Base-by-base conservation (phyloP, 495 filamentous ascomycete genomes). In the Bombardia bombarda region DNA sequence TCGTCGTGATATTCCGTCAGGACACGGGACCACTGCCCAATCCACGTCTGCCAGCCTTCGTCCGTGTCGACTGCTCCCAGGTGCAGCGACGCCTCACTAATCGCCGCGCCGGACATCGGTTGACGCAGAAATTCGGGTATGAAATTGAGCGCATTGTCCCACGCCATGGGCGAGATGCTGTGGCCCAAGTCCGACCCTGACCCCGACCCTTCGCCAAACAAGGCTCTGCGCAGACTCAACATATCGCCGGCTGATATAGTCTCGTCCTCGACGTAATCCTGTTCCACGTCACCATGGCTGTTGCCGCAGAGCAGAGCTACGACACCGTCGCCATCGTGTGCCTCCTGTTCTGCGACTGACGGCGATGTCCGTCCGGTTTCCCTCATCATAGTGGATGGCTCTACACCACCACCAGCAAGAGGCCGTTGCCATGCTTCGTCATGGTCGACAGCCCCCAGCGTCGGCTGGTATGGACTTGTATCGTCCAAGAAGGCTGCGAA, bases 1-100 rank as follows among this genome's bases (percentile, higher is more conserved):
- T 87, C 82, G 58, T 88, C 82, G 24, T 79, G 73, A 53, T 88
- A 88, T 24, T 67, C 63, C 28, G 73, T 79, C 51, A 87, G 70
- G 2, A 85, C 75, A 28, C 63, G 61, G 9, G 77, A 62, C 84
- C 83, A 83, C 37, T 82, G 69, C 33, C 42, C 53, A 34, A 68
- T 53, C 73, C 72, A 75, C 5, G 66, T 43, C 32, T 65, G 53
- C 38, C 61, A 67, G 21, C 63, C 65, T 44, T 75, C 73, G 5
- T 60, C 53, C 8, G 52, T 30, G 40, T 63, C 46, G 0, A 50
- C 46, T 10, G 57, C 54, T 2, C 66, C 68, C 36, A 74, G 54
- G 43, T 57, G 49, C 35, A 46, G 20, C 0, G 38, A 16, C 21
- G 46, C 31, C 3, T 49, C 37, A 22, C 33, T 32, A 10, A 31